These are phyloP conservation scores for sunflower (Helianthus annuus) DNA, from an alignment of 129 eudicot genomes.

Conservation along the genomic window HanXRQr2.0-SUNRISE NC_035444.2:98994489-98994988, in stretches of 20 bases:
- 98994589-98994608: no score
- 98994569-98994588: no score
- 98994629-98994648: no score
- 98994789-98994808: neutral
- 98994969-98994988: constrained; percentile 24
- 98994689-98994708: no score
- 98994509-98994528: no score
- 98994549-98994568: no score
- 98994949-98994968: constrained; percentile 27
- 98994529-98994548: no score
- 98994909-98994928: constrained; percentile 36
- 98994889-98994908: constrained; percentile 33
- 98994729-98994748: neutral
- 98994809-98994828: neutral
- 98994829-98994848: constrained; percentile 16
- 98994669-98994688: no score
- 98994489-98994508: no score
- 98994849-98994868: constrained; percentile 25
- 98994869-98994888: constrained; percentile 35
- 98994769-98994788: neutral
- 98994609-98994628: no score
- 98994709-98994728: neutral
- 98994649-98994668: no score
- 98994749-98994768: neutral
- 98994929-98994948: constrained; percentile 29